These are phyloP conservation scores for Rhytidhysteron rufulum DNA, from an alignment of 2,329 filamentous ascomycete species.

Conservation along the genomic window DNA sequence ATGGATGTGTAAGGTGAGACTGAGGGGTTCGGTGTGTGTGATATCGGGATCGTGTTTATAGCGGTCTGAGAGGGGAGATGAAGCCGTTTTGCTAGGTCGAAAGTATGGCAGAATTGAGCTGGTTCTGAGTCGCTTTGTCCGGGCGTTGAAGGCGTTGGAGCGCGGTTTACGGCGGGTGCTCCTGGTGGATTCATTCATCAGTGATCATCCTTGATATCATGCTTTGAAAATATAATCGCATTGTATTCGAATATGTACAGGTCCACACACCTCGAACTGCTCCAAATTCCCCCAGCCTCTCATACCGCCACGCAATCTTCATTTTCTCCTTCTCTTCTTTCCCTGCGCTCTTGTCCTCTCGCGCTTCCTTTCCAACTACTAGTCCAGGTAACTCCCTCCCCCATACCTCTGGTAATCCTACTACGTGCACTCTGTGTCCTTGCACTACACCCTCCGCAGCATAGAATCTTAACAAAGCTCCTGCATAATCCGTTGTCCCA, in stretches of 20 bases:
- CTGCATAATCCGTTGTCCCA: constrained; percentile 91
- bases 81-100: constrained; percentile 51
- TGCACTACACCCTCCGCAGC: constrained; percentile 91
- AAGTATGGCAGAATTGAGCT: constrained; percentile 47
- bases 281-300: constrained; percentile 71
- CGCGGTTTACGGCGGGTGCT: background rate
- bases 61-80: constrained; percentile 36
- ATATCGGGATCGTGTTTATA: constrained; percentile 51
- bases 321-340: constrained; percentile 62
- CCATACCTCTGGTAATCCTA: constrained; percentile 79
- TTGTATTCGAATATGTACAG: constrained; percentile 9
- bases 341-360: constrained; percentile 27
- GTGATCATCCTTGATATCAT: too few relatives aligned
- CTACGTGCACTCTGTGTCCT: constrained; percentile 80
- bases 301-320: constrained; percentile 99
- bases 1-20: constrained; percentile 57
- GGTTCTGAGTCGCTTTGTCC: too few relatives aligned
- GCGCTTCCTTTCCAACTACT: constrained; percentile 38
- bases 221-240: too few relatives aligned
- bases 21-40: constrained; percentile 50
- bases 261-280: constrained; percentile 58
- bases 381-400: constrained; percentile 77
- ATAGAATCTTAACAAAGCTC: constrained; percentile 79
- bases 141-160: background rate
- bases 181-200: too few relatives aligned